Evolutionary conservation across 768 basidiomycete genomes (phyloP), one percentile per base, ranked within the genome.

Genomic region (Amanita muscaria): DNA sequence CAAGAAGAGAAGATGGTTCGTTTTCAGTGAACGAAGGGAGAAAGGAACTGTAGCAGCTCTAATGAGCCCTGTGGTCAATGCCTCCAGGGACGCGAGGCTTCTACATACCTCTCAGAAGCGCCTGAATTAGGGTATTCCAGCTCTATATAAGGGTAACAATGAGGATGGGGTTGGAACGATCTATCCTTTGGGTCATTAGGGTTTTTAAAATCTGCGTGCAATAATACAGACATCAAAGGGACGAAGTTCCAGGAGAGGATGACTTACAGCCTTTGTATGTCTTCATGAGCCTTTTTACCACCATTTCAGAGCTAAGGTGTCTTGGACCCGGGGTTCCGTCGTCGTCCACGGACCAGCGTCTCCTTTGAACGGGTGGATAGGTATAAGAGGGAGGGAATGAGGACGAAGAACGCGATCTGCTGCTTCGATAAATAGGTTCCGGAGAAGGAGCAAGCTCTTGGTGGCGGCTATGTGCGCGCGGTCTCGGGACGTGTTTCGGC

Each of bases 121-220:
- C 70, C 64, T 21, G 60, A 72, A 59, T 86, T 88, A 18, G 88
- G 88, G 56, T 87, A 89, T 58, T 89, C 85, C 37, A 91, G 65
- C 53, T 84, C 80, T 25, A 72, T 75, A 2, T 70, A 64, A n/a
- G 88, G 87, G 54, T 76, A 77, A 44, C 70, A 51, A 40, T 74
- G 74, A 3, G 73, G 71, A 59, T 78, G 66, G 2, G 78, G 76
- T 32, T 83, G 72, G 53, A 84, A 90, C 0, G 72, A 69, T 51
- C 48, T 72, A 62, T 89, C 84, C 12, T 63, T 55, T 6, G 76
- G 73, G 56, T 89, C 76, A 29, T 72, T 57, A 4, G 70, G 78
- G 54, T 90, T 86, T 47, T 57, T 69, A 54, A 90, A 90, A 59
- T 80, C 88, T 90, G 23, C 16, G 43, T 34, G 38, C 51, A 47